Conservation (phyloP, 331 rosid genomes). For the Quercus lobata region DNA sequence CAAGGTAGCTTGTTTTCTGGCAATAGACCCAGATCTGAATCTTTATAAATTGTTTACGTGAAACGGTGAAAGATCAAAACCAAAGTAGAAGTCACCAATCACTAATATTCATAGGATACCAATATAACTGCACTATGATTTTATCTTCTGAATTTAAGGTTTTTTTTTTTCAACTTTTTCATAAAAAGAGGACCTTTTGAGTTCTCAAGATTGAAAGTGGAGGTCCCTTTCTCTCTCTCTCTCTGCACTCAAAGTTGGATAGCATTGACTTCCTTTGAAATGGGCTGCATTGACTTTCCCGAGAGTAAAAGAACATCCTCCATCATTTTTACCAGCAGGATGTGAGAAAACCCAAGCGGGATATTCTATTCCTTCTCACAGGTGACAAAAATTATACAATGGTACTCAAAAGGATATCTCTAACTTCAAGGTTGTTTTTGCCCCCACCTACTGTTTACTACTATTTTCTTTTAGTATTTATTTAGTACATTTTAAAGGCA, state of each 20-base stretch:
- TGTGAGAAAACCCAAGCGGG: constrained; percentile 23
- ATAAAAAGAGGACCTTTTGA: neutral
- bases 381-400: neutral
- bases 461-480: no score
- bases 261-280: constrained; percentile 28
- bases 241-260: constrained; percentile 1
- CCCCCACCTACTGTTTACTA: neutral
- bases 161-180: no score
- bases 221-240: neutral
- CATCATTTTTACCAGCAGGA: neutral
- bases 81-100: neutral
- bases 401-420: constrained; percentile 16
- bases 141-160: neutral
- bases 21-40: neutral
- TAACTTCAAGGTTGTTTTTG: neutral
- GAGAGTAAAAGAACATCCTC: constrained; percentile 14
- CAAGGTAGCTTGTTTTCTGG: neutral
- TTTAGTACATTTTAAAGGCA: neutral
- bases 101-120: neutral
- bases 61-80: neutral
- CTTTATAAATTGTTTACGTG: neutral
- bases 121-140: neutral
- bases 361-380: constrained; percentile 5
- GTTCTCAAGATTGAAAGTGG: constrained; percentile 8
- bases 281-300: constrained; percentile 29